These are phyloP conservation scores for Cucumis hystrix DNA, from an alignment of 306 rosid species.

Conservation along the genomic window DNA sequence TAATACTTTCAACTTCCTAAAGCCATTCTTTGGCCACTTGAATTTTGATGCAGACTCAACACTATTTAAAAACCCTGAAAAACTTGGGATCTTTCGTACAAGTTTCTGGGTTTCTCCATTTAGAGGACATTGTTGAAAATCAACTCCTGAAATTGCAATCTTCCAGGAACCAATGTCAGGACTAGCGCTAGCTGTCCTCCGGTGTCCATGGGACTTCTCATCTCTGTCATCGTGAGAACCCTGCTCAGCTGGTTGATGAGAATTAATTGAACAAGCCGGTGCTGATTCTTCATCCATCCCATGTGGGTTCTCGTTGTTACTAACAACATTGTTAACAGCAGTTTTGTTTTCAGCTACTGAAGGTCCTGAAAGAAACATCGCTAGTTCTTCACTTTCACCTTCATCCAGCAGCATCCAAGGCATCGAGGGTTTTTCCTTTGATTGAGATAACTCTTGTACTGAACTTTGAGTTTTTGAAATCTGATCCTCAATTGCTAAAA, in stretches of 20 bases:
- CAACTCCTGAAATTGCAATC: slow-evolving; percentile 52
- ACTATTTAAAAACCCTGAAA: slow-evolving; percentile 65
- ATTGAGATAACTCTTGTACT: slow-evolving; percentile 33
- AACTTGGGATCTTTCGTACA: slow-evolving; percentile 72
- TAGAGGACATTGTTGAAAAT: slow-evolving; percentile 19
- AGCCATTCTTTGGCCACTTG: slow-evolving; percentile 70
- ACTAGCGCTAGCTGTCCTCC: slow-evolving; percentile 89
- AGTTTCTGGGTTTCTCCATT: slow-evolving; percentile 24
- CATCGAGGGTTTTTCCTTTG: slow-evolving; percentile 34
- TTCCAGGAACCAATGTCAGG: slow-evolving; percentile 73
- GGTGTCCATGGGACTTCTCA: slow-evolving; percentile 55
- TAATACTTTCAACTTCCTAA: slow-evolving; percentile 55
- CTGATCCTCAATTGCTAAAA: slow-evolving; percentile 49
- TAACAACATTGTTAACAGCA: slow-evolving; percentile 5
- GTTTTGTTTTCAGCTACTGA: slow-evolving; percentile 14
- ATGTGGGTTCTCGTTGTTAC: slow-evolving; percentile 23
- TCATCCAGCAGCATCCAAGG: slow-evolving; percentile 79
- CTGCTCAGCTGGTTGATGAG: slow-evolving; percentile 21
- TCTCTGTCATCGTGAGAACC: slow-evolving; percentile 19
- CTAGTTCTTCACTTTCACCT: slow-evolving; percentile 75
- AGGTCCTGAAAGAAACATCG: slow-evolving; percentile 61
- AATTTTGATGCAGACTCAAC: slow-evolving; percentile 52
- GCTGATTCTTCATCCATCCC: slow-evolving; percentile 15
- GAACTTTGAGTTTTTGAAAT: slow-evolving; percentile 38
- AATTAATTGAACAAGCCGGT: slow-evolving; percentile 19